Evolutionary conservation across 2,329 filamentous ascomycete species (phyloP).

Genomic region (Hymenoscyphus scutula): DNA sequence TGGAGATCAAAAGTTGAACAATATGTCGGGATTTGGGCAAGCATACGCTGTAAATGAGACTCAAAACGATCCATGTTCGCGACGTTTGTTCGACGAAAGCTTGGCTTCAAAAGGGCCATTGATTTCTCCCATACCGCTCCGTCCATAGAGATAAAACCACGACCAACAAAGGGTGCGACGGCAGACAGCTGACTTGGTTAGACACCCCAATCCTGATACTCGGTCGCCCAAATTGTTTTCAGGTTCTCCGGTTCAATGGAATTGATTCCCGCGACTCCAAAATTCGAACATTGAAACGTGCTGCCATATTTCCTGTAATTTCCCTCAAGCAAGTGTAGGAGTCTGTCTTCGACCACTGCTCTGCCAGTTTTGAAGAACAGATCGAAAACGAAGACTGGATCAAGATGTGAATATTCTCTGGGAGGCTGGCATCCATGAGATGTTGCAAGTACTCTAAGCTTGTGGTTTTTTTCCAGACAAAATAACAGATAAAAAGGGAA

Average conservation of each 20-base stretch:
- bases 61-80: conserved; percentile 1
- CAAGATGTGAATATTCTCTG: not conserved
- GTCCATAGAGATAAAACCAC: conserved; percentile 4
- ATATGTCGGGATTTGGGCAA: not conserved
- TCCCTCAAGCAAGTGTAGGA: not conserved
- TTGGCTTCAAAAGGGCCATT: conserved; percentile 6
- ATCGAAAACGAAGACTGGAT: conserved; percentile 7
- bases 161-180: not conserved
- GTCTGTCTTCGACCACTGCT: not conserved
- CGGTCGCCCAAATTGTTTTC: not conserved
- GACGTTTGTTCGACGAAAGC: conserved; percentile 1
- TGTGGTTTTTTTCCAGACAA: conserved; percentile 1
- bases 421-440: conserved; percentile 7
- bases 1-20: conserved; percentile 1
- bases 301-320: not conserved
- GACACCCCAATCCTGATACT: conserved; percentile 10
- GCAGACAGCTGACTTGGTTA: not conserved
- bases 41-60: not conserved
- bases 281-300: not conserved
- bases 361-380: not conserved
- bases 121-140: conserved; percentile 5
- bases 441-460: not conserved
- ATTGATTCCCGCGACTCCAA: conserved; percentile 1
- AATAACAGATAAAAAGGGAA: not conserved
- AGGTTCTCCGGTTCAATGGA: conserved; percentile 13